Conservation (phyloP, 192 early-diverging fungal genomes). For the Entomortierella parvispora region DNA sequence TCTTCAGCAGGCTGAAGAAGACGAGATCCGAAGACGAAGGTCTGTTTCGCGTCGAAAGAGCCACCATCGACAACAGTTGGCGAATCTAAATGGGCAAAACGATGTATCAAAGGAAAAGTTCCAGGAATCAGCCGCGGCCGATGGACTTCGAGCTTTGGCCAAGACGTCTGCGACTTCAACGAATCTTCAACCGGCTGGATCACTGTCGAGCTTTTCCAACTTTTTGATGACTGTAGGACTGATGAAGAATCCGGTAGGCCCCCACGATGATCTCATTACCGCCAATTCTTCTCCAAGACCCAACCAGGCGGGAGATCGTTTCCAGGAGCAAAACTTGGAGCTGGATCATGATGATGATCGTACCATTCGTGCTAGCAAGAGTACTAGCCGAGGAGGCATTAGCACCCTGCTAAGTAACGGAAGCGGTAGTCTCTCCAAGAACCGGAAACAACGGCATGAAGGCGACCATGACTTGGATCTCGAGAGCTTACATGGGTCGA, state of each 20-base stretch:
- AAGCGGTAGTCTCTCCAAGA: neutral
- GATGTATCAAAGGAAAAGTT: no score
- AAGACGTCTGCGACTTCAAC: neutral
- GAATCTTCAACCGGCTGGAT: slow-evolving; percentile 14
- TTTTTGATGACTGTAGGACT: slow-evolving; percentile 38
- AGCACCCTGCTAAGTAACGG: slow-evolving; percentile 10
- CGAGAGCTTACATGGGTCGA: slow-evolving; percentile 48
- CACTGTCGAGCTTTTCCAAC: slow-evolving; percentile 24
- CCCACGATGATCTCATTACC: neutral
- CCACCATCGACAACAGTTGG: slow-evolving; percentile 23
- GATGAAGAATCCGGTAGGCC: neutral
- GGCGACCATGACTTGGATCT: slow-evolving; percentile 45
- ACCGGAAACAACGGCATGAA: neutral
- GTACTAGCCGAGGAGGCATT: slow-evolving; percentile 13
- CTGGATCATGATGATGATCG: slow-evolving; percentile 31
- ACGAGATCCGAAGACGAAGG: neutral
- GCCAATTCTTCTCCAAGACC: no score
- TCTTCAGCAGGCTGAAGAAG: neutral
- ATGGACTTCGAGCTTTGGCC: no score
- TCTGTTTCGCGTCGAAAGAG: slow-evolving; percentile 17
- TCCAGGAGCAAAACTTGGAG: slow-evolving; percentile 2
- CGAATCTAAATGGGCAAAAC: neutral
- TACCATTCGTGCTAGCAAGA: slow-evolving; percentile 43
- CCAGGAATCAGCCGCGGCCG: neutral
- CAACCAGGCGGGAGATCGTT: no score